A percentile compares a stretch with the other conserved stretches of the same genome.
These are phyloP conservation scores for Fusarium praegraminearum DNA, from an alignment of 2,329 filamentous ascomycete species.

Conservation along the genomic window DNA sequence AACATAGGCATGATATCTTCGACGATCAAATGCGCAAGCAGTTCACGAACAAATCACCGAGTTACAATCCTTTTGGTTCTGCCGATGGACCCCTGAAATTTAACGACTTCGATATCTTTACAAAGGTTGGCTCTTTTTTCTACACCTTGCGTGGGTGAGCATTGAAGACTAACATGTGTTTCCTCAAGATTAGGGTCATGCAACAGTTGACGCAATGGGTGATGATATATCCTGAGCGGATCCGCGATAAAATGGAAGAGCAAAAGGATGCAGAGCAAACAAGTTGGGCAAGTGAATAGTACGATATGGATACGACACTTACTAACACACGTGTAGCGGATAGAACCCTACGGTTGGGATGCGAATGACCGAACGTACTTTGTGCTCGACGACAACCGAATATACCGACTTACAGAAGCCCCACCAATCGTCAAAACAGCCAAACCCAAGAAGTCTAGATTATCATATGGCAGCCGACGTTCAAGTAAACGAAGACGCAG, in stretches of 20 bases:
- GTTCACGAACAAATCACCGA: conserved; percentile 83
- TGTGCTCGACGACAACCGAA: conserved; percentile 90
- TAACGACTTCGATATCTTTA: conserved; percentile 82
- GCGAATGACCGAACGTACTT: conserved; percentile 87
- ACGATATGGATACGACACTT: not conserved
- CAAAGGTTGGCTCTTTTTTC: conserved; percentile 70
- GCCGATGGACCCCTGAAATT: conserved; percentile 81
- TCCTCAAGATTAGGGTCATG: conserved; percentile 74
- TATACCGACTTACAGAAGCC: conserved; percentile 89
- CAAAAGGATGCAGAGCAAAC: conserved; percentile 84
- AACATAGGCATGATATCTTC: conserved; percentile 80
- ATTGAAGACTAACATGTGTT: conserved; percentile 1
- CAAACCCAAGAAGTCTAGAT: conserved; percentile 73
- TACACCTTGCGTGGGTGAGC: no score
- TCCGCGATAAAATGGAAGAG: conserved; percentile 88
- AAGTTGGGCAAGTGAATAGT: conserved; percentile 76
- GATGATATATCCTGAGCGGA: conserved; percentile 85
- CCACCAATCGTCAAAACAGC: conserved; percentile 72
- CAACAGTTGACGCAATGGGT: conserved; percentile 93
- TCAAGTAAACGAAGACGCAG: conserved; percentile 79
- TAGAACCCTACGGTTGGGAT: conserved; percentile 91
- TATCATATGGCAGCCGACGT: conserved; percentile 64
- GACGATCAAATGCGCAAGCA: conserved; percentile 94
- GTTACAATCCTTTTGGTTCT: conserved; percentile 85
- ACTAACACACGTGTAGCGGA: conserved; percentile 63